These are phyloP conservation scores for Lichtheimia ornata DNA, from an alignment of 371 early-diverging fungal species.

Conservation along the genomic window DNA sequence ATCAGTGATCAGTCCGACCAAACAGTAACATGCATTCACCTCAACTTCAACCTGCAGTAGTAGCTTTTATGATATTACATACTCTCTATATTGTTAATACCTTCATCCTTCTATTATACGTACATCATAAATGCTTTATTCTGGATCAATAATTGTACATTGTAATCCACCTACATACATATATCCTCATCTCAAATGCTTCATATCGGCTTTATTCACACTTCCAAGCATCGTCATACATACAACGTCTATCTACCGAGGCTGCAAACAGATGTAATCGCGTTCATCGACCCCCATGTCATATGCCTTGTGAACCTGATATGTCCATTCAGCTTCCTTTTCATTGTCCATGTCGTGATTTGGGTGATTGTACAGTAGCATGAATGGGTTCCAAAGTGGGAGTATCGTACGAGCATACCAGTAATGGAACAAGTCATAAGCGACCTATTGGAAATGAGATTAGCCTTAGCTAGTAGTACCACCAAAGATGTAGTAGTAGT, in stretches of 20 bases:
- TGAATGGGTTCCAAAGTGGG: constrained; percentile 13
- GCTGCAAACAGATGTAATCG: constrained; percentile 10
- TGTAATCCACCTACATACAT: too few species aligned
- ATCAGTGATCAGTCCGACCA: constrained; percentile 43
- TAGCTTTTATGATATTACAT: too few species aligned
- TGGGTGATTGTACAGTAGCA: constrained; percentile 11
- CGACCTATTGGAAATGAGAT: constrained; percentile 14
- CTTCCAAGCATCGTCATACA: too few species aligned
- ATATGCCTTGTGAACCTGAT: constrained; percentile 6
- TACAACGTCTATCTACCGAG: too few species aligned
- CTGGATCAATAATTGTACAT: too few species aligned
- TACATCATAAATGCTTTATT: too few species aligned
- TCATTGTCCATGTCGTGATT: not conserved
- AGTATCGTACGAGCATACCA: constrained; percentile 24
- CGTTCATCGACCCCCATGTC: constrained; percentile 1
- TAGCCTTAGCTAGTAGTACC: not conserved
- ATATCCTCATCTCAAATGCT: too few species aligned
- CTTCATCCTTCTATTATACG: too few species aligned
- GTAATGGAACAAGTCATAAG: constrained; percentile 28
- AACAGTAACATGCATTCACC: constrained; percentile 45
- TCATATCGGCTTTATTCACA: too few species aligned
- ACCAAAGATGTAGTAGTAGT: too few species aligned
- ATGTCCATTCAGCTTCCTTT: constrained; percentile 17
- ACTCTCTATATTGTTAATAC: too few species aligned
- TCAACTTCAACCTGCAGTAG: constrained; percentile 36